Evolutionary conservation across 192 early-diverging fungal genomes (phyloP), one percentile per base, ranked within the genome.

Genomic region (Linderina pennispora): DNA sequence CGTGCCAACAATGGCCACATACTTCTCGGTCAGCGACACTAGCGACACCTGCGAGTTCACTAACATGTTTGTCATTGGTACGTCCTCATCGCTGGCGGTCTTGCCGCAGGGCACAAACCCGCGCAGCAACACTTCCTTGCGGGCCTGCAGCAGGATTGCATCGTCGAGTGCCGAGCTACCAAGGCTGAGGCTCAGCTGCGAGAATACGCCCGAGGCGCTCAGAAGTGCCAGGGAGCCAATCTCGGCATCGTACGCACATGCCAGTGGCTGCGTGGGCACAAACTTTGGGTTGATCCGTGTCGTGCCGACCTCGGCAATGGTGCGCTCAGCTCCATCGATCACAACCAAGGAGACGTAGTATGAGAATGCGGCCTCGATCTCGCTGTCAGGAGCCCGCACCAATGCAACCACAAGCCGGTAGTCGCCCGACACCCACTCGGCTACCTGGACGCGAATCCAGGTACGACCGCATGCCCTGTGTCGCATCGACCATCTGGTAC

Each of bases 391-490:
- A 10, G 25, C 56, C 22, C 49, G 53, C 5, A 38, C 33, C 8
- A 65, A 41, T 2, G 47, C 43, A 23, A 71, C 48, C 13, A 36
- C 69, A 18, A 73, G 58, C 13, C 50, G 22, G 14, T 50, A 40
- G 33, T 61, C 58, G 28, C 62, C 57, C 7, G 37, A 45, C 51
- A 65, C 31, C 69, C 69, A 73, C 21, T 73, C 69, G 13, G 62
- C 47, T 13, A 65, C 62, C 42, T 65, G 69, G 18, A n/a, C 69
- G 62, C 26, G 69, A 73, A 16, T 73, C 69, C 17, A 73, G 49
- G 31, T 73, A 73, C 28, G 54, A 65, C n/a, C 62, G 62, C 69
- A 73, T 73, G 54, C 58, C 58, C 46, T 56, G 62, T 33, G 69
- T 65, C 28, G 65, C 58, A 17, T 57, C 62, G 15, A 73, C 48